phyloP scores from a whole-genome alignment of 331 rosid genomes.

The Malus hybrid region DNA sequence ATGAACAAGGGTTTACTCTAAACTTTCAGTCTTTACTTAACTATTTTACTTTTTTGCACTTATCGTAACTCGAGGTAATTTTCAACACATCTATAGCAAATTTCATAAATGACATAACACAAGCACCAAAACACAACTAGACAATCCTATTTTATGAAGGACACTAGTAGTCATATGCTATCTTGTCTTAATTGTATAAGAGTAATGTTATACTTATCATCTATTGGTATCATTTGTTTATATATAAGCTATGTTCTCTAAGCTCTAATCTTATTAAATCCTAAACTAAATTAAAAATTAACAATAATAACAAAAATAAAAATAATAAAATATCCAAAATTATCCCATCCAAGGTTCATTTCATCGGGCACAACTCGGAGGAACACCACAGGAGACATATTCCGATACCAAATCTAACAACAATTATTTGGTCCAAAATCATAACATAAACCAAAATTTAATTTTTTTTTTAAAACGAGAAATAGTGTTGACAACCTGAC shows the following conservation, averaged over 20 bases:
- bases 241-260: neutral
- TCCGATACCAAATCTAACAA: neutral
- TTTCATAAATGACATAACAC: too few relatives aligned
- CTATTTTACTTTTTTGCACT: too few relatives aligned
- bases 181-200: too few relatives aligned
- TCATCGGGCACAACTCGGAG: slow-evolving; percentile 6
- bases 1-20: too few relatives aligned
- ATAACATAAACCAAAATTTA: slow-evolving; percentile 1
- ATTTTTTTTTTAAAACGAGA: neutral
- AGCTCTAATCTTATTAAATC: neutral
- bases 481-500: slow-evolving; percentile 23
- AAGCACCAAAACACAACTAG: neutral
- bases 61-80: too few relatives aligned
- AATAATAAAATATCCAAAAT: neutral
- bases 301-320: neutral
- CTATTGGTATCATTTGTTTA: neutral
- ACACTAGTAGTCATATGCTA: neutral
- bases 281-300: neutral
- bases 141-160: neutral
- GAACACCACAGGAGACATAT: neutral
- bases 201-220: too few relatives aligned
- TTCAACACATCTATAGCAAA: too few relatives aligned
- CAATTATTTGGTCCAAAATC: slow-evolving; percentile 5
- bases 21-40: too few relatives aligned
- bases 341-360: neutral